Percentiles rank a stretch among this genome's conserved stretches.
These are phyloP conservation scores for Orobanche coerulescens DNA, from an alignment of 257 asterid genomes.

Conservation along the genomic window DNA sequence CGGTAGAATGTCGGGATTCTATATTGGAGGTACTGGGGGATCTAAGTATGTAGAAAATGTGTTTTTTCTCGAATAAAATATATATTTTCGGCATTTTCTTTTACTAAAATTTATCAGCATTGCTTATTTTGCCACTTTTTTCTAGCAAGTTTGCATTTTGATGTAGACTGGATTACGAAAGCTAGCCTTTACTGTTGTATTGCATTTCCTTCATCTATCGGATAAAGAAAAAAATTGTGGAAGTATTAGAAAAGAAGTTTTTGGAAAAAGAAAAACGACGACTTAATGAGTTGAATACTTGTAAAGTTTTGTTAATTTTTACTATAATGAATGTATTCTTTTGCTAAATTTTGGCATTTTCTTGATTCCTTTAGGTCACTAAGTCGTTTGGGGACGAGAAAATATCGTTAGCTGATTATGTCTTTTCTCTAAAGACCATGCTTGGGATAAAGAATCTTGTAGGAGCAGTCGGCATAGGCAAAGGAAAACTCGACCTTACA, in stretches of 20 bases:
- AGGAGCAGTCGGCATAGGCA: slow-evolving; percentile 58
- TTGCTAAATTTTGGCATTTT: slow-evolving; percentile 9
- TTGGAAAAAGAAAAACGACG: neutral
- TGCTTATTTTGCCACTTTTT: neutral
- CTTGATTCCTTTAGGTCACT: slow-evolving; percentile 34
- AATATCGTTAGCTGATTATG: slow-evolving; percentile 41
- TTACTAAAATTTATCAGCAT: neutral
- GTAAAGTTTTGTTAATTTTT: neutral
- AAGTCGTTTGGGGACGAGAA: slow-evolving; percentile 43
- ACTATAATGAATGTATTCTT: neutral
- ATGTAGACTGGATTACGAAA: neutral
- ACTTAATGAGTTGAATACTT: neutral
- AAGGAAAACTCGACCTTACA: slow-evolving; percentile 54
- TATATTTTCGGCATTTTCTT: neutral
- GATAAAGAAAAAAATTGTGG: neutral
- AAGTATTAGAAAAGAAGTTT: neutral
- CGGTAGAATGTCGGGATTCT: slow-evolving; percentile 40
- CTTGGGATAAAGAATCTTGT: slow-evolving; percentile 46
- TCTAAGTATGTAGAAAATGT: neutral
- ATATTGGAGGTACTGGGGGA: slow-evolving; percentile 42
- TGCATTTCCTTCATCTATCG: neutral
- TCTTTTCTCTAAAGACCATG: slow-evolving; percentile 44
- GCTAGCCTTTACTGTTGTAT: neutral
- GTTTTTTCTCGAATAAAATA: neutral
- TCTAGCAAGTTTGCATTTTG: neutral